phyloP scores from a whole-genome alignment of 140 eudicot genomes.

The Oenanthe javanica region DNA sequence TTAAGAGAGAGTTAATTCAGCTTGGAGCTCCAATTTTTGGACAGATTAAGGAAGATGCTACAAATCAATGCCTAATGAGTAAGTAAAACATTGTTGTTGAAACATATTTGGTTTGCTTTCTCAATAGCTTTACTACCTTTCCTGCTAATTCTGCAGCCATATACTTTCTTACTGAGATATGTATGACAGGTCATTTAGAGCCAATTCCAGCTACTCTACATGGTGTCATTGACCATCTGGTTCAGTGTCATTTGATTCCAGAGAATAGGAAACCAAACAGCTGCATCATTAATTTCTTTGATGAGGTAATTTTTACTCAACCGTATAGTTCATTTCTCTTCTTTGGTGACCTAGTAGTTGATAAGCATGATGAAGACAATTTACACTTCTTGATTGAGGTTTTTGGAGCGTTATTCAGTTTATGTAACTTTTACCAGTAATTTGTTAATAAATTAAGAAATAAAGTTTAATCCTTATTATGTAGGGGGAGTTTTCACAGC shows the following conservation, averaged over 20 bases:
- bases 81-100: conserved; percentile 8
- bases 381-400: not conserved
- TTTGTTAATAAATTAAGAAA: not conserved
- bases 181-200: conserved; percentile 61
- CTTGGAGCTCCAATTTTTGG: conserved; percentile 90
- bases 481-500: conserved; percentile 91
- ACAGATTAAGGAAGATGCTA: conserved; percentile 58
- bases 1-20: conserved; percentile 86
- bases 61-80: conserved; percentile 46
- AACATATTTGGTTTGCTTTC: not conserved
- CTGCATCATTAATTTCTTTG: conserved; percentile 82
- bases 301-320: conserved; percentile 46
- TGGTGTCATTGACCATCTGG: conserved; percentile 64
- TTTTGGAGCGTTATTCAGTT: not conserved
- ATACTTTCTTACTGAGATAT: not conserved
- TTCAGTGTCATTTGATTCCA: conserved; percentile 71
- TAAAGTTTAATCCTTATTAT: not conserved
- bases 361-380: not conserved
- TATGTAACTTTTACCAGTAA: not conserved
- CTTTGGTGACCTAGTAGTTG: not conserved
- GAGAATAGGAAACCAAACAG: conserved; percentile 85
- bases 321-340: not conserved
- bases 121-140: not conserved
- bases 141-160: not conserved
- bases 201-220: conserved; percentile 81